phyloP scores from a whole-genome alignment of 257 asterid genomes.

The Ilex asprella region DNA sequence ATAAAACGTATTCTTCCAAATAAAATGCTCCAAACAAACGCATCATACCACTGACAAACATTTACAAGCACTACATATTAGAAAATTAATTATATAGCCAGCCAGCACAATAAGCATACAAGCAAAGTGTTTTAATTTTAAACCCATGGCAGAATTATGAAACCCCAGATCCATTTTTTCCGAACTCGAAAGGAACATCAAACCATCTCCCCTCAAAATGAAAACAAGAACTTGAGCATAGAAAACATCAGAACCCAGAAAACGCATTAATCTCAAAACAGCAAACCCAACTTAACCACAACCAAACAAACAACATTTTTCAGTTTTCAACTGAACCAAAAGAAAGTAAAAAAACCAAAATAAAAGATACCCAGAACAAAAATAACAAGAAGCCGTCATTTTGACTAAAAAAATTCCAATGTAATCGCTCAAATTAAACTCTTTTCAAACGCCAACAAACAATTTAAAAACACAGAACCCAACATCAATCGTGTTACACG shows the following conservation, averaged over 20 bases:
- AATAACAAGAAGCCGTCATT: slow-evolving; percentile 16
- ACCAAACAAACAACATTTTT: slow-evolving; percentile 1
- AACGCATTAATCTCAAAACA: slow-evolving; percentile 6
- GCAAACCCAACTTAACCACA: slow-evolving; percentile 9
- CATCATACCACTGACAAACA: no score
- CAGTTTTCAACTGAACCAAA: background rate
- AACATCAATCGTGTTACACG: slow-evolving; percentile 20
- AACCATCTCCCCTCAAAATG: background rate
- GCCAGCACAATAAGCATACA: no score
- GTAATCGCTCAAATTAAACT: slow-evolving; percentile 31
- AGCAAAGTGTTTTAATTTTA: background rate
- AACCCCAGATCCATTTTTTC: slow-evolving; percentile 30
- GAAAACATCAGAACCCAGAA: slow-evolving; percentile 5
- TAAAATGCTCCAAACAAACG: no score
- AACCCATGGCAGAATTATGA: slow-evolving; percentile 8
- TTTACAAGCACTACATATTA: no score
- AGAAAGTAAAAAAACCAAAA: slow-evolving; percentile 11
- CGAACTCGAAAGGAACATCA: no score
- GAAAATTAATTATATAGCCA: no score
- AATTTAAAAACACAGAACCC: background rate
- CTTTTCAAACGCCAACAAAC: slow-evolving; percentile 13
- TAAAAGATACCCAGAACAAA: slow-evolving; percentile 8
- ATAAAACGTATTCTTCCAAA: no score
- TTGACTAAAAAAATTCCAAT: slow-evolving; percentile 18
- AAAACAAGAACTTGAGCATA: no score